phyloP scores from a whole-genome alignment of 139 green algal species.

The Volvox reticuliferus region DNA sequence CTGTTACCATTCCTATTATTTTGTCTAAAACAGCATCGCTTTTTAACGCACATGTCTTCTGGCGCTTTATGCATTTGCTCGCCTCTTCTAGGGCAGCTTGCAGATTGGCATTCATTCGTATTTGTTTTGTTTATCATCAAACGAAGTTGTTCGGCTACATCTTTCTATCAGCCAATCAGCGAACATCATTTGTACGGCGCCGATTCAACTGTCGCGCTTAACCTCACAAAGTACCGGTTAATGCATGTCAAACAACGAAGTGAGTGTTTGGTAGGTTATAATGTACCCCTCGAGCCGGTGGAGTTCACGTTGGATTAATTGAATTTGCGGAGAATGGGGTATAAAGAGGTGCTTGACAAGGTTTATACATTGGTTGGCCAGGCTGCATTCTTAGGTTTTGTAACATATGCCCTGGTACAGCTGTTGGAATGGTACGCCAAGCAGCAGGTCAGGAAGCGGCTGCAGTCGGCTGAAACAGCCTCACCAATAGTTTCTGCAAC shows the following conservation, averaged over 20 bases:
- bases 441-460: not conserved
- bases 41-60: conserved; percentile 70
- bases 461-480: not conserved
- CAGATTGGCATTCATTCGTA: conserved; percentile 37
- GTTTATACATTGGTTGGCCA: not conserved
- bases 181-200: too few relatives aligned
- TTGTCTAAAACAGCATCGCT: conserved; percentile 58
- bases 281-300: too few relatives aligned
- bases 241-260: too few relatives aligned
- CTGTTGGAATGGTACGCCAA: not conserved
- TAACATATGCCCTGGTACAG: not conserved
- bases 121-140: too few relatives aligned
- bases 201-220: too few relatives aligned
- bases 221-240: too few relatives aligned
- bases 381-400: not conserved
- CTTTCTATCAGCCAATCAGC: too few relatives aligned
- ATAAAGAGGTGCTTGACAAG: conserved; percentile 7
- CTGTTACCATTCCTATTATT: conserved; percentile 57
- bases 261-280: too few relatives aligned
- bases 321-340: not conserved
- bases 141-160: too few relatives aligned
- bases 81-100: conserved; percentile 70
- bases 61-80: conserved; percentile 79
- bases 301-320: too few relatives aligned
- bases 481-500: not conserved